These are phyloP conservation scores for Sequoiadendron giganteum DNA, from an alignment of 75 land plant genomes.

Conservation along the genomic window DNA sequence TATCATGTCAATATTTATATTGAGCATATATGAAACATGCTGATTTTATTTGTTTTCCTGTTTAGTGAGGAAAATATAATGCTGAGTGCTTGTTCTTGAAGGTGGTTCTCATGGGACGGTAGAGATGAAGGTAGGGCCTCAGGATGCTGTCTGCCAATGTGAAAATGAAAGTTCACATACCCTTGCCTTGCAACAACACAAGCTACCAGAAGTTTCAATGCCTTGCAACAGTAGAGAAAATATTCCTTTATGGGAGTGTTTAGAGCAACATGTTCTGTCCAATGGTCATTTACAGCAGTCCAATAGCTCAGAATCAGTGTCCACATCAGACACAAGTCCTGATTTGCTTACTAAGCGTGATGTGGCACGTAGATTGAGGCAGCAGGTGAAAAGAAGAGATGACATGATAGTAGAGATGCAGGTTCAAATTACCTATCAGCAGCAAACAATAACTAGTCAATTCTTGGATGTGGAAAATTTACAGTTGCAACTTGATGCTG, in stretches of 20 bases:
- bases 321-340: conserved; percentile 73
- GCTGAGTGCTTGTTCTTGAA: conserved; percentile 14
- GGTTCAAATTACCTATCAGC: conserved; percentile 62
- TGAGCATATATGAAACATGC: not conserved
- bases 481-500: conserved; percentile 61
- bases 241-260: conserved; percentile 50
- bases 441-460: conserved; percentile 46
- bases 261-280: conserved; percentile 50
- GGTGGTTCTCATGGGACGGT: conserved; percentile 22
- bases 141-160: conserved; percentile 22
- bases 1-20: not conserved
- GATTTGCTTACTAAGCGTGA: conserved; percentile 73
- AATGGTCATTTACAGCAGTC: conserved; percentile 50
- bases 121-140: conserved; percentile 25
- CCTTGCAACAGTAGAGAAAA: conserved; percentile 20
- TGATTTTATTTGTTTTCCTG: not conserved
- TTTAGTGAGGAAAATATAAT: not conserved
- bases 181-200: not conserved
- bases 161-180: not conserved
- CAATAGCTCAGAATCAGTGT: conserved; percentile 65
- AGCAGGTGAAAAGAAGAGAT: conserved; percentile 79
- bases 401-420: conserved; percentile 90
- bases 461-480: conserved; percentile 47
- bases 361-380: conserved; percentile 68
- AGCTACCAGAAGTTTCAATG: conserved; percentile 2